Percentiles rank a stretch among this genome's conserved stretches.
Evolutionary conservation across 2,329 filamentous ascomycete genomes (phyloP).

Genomic region (Dactylonectria estremocensis): DNA sequence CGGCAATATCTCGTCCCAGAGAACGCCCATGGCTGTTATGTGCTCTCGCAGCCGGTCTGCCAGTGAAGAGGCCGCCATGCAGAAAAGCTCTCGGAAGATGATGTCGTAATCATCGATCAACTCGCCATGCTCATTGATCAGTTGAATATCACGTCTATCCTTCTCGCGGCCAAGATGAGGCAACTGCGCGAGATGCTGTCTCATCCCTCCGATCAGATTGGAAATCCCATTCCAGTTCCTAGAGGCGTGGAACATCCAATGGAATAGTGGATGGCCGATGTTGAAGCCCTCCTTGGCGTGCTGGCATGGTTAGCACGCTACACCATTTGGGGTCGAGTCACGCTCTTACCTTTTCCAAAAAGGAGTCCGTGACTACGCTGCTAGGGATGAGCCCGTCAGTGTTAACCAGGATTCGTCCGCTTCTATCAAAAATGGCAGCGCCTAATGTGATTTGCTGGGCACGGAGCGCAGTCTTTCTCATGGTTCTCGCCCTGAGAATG

Average conservation of each 20-base stretch:
- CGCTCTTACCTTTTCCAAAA: conserved; percentile 72
- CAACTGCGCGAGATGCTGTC: conserved; percentile 74
- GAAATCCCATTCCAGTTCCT: conserved; percentile 81
- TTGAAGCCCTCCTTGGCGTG: conserved; percentile 80
- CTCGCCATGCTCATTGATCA: conserved; percentile 68
- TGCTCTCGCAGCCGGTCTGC: conserved; percentile 76
- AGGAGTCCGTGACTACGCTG: conserved; percentile 84
- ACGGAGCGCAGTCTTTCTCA: conserved; percentile 68
- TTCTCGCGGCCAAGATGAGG: conserved; percentile 48
- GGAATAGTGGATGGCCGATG: conserved; percentile 83
- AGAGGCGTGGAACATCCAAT: conserved; percentile 89
- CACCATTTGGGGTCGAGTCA: neutral
- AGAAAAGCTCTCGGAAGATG: conserved; percentile 88
- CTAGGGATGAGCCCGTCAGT: conserved; percentile 79
- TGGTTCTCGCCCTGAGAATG: conserved; percentile 67
- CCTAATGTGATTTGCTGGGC: conserved; percentile 74
- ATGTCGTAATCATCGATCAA: conserved; percentile 79
- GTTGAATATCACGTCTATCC: conserved; percentile 55
- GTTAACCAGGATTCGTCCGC: conserved; percentile 78
- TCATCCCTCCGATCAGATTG: conserved; percentile 80
- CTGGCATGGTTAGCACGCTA: conserved; percentile 41
- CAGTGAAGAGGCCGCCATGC: conserved; percentile 82
- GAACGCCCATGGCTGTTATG: conserved; percentile 74
- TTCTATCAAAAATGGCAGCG: conserved; percentile 77
- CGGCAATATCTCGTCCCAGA: conserved; percentile 83